Percentiles rank a stretch among this genome's conserved stretches.
These are phyloP conservation scores for Vigna hirtella DNA, from an alignment of 306 rosid genomes.

Conservation along the genomic window DNA sequence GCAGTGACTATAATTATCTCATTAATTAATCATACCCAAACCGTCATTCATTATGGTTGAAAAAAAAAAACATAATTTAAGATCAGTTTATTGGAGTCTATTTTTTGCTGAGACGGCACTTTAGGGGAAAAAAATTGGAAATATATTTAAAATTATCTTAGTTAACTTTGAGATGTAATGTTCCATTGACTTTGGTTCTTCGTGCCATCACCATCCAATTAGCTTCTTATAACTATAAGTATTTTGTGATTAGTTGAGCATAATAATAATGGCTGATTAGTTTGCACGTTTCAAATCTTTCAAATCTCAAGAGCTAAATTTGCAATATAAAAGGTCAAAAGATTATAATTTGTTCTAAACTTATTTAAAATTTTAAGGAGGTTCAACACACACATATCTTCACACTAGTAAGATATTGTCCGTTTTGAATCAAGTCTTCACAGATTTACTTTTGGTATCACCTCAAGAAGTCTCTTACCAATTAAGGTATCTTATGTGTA, in stretches of 20 bases:
- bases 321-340: neutral
- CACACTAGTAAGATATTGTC: too few species aligned
- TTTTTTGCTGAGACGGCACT: too few species aligned
- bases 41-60: neutral
- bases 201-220: conserved; percentile 33
- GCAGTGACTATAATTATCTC: conserved; percentile 11
- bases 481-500: too few species aligned
- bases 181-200: conserved; percentile 36
- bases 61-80: neutral
- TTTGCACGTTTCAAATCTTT: conserved; percentile 39
- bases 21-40: conserved; percentile 16
- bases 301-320: conserved; percentile 22
- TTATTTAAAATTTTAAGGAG: too few species aligned
- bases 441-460: too few species aligned
- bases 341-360: too few species aligned
- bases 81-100: neutral
- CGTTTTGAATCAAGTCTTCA: accelerated
- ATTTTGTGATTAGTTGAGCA: conserved; percentile 8
- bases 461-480: too few species aligned
- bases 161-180: conserved; percentile 13
- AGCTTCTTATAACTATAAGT: neutral
- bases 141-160: neutral
- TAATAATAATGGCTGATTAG: conserved; percentile 20
- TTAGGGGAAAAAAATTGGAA: neutral
- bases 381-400: too few species aligned